Evolutionary conservation across 2,329 filamentous ascomycete species (phyloP), one percentile per base, ranked within the genome.

Genomic region (Claviceps africana): DNA sequence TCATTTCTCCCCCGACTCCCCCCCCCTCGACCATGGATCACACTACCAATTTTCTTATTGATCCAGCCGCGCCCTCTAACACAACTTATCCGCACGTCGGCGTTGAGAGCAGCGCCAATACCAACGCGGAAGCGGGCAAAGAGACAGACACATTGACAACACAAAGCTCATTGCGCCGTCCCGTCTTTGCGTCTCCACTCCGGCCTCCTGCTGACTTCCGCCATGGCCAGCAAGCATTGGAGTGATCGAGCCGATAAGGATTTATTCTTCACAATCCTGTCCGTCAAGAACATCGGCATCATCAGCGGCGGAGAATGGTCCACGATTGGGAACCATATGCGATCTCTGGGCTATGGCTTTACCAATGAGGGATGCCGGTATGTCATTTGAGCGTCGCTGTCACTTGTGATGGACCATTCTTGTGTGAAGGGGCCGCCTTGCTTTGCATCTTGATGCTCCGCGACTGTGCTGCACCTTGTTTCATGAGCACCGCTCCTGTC

Each of bases 321-420:
- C 30, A 78, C 72, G 40, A 81, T 82, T 59, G 78, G 78, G 56
- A 78, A 77, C 63, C 71, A 78, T 56, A 81, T 82, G 78, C 72
- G 78, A 55, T 65, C 67, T 37, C 60, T 80, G 53, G 78, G 78
- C 52, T 81, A 82, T 59, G 76, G 77, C 64, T 81, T 82, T 63
- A 81, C 78, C 19, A 81, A 82, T 68, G 78, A 82, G 62, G 78
- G 78, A 58, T 81, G 78, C 58, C 76, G 78, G 78, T 81, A 68
- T 68, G 77, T 75, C 40, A 19, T 21, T 49, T 42, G 30, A 43
- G 17, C 39, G 19, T 43, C 11, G 25, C 37, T 37, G 13, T 49
- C 47, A 22, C 31, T n/a, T 47, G n/a, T 45, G 31, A 43, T 43
- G 47, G 11, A 33, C 17, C 19, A 17, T 25, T 19, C n/a, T 11